A percentile compares a stretch with the other conserved stretches of the same genome.
Evolutionary conservation across 2,329 filamentous ascomycete species (phyloP).

Genomic region (Epichloe amarillans): DNA sequence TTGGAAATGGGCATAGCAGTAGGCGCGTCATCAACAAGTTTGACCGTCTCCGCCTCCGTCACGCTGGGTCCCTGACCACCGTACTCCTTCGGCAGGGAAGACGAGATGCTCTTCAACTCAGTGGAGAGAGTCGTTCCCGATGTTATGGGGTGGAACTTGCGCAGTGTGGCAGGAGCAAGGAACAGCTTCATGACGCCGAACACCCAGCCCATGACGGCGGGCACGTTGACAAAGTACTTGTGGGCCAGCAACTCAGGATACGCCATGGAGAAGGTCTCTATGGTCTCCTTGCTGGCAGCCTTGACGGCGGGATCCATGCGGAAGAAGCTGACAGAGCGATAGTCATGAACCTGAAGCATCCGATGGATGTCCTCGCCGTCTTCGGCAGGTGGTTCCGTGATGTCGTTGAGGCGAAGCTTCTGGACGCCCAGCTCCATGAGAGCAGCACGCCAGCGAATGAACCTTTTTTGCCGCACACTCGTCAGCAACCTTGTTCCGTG

Average conservation of each 20-base stretch:
- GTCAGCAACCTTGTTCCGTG: background rate
- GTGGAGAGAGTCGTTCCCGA: slow-evolving; percentile 57
- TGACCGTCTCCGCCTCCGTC: slow-evolving; percentile 22
- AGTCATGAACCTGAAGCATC: slow-evolving; percentile 89
- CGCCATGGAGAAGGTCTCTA: slow-evolving; percentile 64
- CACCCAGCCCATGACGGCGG: slow-evolving; percentile 80
- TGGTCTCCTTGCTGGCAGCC: slow-evolving; percentile 64
- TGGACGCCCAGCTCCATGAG: slow-evolving; percentile 79
- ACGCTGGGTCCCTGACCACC: slow-evolving; percentile 53
- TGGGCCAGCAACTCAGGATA: slow-evolving; percentile 76
- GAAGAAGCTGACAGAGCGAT: slow-evolving; percentile 76
- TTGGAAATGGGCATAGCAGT: slow-evolving; percentile 4
- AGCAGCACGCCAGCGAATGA: slow-evolving; percentile 78
- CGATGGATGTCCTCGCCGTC: slow-evolving; percentile 73
- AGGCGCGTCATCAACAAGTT: slow-evolving; percentile 11
- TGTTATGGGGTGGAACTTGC: slow-evolving; percentile 67
- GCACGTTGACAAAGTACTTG: slow-evolving; percentile 96
- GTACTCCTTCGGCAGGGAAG: slow-evolving; percentile 60
- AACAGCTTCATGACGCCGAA: slow-evolving; percentile 65
- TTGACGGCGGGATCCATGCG: slow-evolving; percentile 67
- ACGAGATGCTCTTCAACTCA: slow-evolving; percentile 44
- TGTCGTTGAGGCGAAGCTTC: slow-evolving; percentile 56
- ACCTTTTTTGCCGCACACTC: slow-evolving; percentile 34
- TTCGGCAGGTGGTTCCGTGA: slow-evolving; percentile 58
- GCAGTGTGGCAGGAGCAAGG: slow-evolving; percentile 57